These are phyloP conservation scores for Lasiodiplodia sp. DNA, from an alignment of 2,329 filamentous ascomycete species.

Conservation along the genomic window DNA sequence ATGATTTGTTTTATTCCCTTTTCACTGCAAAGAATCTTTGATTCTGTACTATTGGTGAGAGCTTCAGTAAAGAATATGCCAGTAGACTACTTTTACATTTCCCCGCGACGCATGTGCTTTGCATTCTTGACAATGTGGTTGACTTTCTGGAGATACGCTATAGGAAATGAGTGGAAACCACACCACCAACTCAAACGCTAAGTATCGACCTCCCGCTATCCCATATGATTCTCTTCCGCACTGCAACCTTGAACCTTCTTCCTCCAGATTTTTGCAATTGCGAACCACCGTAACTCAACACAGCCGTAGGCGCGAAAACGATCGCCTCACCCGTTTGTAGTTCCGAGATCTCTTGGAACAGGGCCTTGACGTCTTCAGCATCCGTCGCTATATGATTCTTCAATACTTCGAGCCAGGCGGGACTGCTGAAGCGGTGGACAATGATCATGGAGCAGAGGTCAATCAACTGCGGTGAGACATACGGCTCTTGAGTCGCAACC, in stretches of 20 bases:
- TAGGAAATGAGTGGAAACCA: too few species aligned
- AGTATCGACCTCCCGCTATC: not conserved
- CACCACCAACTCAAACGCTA: not conserved
- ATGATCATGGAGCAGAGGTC: slow-evolving; percentile 76
- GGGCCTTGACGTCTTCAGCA: slow-evolving; percentile 34
- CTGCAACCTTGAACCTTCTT: not conserved
- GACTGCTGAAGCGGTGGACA: slow-evolving; percentile 74
- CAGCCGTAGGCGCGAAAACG: slow-evolving; percentile 56
- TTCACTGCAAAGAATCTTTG: too few species aligned
- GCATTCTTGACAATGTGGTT: too few species aligned
- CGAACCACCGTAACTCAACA: slow-evolving; percentile 38
- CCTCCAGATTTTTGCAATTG: not conserved
- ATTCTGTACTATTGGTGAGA: too few species aligned
- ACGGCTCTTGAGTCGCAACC: slow-evolving; percentile 80
- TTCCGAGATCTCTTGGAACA: slow-evolving; percentile 55
- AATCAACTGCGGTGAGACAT: slow-evolving; percentile 70
- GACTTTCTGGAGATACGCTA: too few species aligned
- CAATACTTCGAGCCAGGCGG: slow-evolving; percentile 58
- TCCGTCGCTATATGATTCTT: slow-evolving; percentile 18
- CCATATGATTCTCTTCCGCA: not conserved
- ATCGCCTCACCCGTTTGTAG: slow-evolving; percentile 58
- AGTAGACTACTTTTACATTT: too few species aligned
- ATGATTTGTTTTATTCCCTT: too few species aligned
- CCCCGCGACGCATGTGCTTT: too few species aligned
- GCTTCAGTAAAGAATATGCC: too few species aligned